Conservation (phyloP, 2,329 filamentous ascomycete species). For the Fusarium sp. region DNA sequence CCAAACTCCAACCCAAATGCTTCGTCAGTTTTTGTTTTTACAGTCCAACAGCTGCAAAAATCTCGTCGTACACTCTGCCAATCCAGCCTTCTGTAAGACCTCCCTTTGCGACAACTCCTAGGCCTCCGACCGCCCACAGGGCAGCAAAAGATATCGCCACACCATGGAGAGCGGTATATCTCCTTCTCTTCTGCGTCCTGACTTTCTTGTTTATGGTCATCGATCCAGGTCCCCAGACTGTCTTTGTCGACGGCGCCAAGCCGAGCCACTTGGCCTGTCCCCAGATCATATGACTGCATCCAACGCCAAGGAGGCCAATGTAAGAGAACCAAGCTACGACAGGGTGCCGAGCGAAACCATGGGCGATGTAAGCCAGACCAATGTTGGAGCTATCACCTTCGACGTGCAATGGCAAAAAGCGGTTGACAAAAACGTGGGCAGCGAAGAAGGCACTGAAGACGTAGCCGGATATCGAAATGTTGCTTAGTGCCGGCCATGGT, state of each 20-base stretch:
- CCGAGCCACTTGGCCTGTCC: slow-evolving; percentile 87
- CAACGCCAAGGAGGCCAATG: slow-evolving; percentile 72
- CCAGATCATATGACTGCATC: slow-evolving; percentile 84
- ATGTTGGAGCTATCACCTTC: slow-evolving; percentile 91
- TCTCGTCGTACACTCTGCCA: slow-evolving; percentile 80
- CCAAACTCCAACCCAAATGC: slow-evolving; percentile 42
- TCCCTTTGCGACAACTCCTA: slow-evolving; percentile 81
- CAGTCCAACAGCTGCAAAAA: slow-evolving; percentile 57
- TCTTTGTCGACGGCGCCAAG: slow-evolving; percentile 68
- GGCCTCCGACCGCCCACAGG: slow-evolving; percentile 84
- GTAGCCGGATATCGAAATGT: slow-evolving; percentile 81
- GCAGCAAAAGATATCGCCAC: slow-evolving; percentile 67
- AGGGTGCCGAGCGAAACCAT: slow-evolving; percentile 83
- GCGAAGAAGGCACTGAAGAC: slow-evolving; percentile 72
- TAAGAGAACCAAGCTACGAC: slow-evolving; percentile 77
- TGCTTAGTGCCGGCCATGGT: slow-evolving; percentile 77
- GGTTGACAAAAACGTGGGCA: slow-evolving; percentile 81
- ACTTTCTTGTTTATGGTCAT: slow-evolving; percentile 62
- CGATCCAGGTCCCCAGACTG: slow-evolving; percentile 56
- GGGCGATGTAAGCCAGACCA: slow-evolving; percentile 83
- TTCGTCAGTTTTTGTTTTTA: slow-evolving; percentile 28
- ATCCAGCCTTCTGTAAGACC: slow-evolving; percentile 83
- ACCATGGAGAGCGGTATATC: slow-evolving; percentile 79
- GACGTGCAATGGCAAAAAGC: slow-evolving; percentile 78
- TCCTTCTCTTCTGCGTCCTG: slow-evolving; percentile 68